Evolutionary conservation across 2,329 filamentous ascomycete genomes (phyloP).

Genomic region (Sordariomycetes sp.): DNA sequence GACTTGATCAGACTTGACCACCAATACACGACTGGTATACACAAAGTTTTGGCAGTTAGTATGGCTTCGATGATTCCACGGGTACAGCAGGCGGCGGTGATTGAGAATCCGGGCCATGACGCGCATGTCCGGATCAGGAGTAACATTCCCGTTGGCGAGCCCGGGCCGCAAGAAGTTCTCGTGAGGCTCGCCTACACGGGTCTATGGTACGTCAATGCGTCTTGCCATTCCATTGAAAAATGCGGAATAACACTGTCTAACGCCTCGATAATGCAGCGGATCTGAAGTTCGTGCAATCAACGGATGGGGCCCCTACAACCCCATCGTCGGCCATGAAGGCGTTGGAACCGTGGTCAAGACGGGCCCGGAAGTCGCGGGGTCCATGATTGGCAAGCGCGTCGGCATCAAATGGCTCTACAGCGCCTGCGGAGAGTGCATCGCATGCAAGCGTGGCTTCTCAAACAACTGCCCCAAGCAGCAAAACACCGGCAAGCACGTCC

Average conservation of each 20-base stretch:
- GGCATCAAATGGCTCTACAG: slow-evolving; percentile 31
- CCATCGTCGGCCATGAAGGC: slow-evolving; percentile 17
- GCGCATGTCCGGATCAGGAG: not conserved
- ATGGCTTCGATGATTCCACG: not conserved
- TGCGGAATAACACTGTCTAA: not conserved
- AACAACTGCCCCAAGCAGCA: slow-evolving; percentile 26
- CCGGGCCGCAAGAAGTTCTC: not conserved
- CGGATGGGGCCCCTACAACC: slow-evolving; percentile 14
- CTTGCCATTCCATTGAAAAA: not conserved
- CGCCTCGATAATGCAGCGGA: slow-evolving; percentile 8
- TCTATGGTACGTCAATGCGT: slow-evolving; percentile 4
- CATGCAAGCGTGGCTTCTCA: slow-evolving; percentile 17
- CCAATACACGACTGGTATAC: not conserved
- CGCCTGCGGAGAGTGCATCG: slow-evolving; percentile 21
- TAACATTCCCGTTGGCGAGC: not conserved
- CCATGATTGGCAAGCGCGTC: slow-evolving; percentile 19
- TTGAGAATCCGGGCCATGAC: not conserved
- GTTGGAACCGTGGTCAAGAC: slow-evolving; percentile 15
- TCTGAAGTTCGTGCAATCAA: slow-evolving; percentile 16
- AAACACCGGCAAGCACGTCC: slow-evolving; percentile 24
- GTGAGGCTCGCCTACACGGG: slow-evolving; percentile 1
- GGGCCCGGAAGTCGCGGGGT: slow-evolving; percentile 12
- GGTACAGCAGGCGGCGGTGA: not conserved
- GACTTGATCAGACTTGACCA: not conserved
- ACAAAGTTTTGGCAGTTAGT: too few species aligned